A percentile compares a stretch with the other conserved stretches of the same genome.
These are phyloP conservation scores for Medicago lupulina DNA, from an alignment of 306 rosid species.

Conservation along the genomic window DNA sequence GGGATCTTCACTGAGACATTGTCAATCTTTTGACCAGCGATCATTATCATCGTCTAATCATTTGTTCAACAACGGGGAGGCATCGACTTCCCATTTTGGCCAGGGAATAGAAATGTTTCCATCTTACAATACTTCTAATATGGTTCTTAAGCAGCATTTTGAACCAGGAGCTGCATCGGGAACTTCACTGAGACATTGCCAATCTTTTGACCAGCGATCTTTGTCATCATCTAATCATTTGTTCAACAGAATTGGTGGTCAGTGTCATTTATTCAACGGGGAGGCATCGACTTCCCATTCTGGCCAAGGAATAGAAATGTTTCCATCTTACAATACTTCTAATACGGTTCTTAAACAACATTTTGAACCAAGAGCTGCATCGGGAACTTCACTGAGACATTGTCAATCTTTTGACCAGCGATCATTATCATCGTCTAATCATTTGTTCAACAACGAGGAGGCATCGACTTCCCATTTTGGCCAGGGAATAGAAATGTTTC, in stretches of 20 bases:
- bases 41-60: slow-evolving; percentile 35
- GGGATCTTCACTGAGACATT: slow-evolving; percentile 8
- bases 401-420: slow-evolving; percentile 56
- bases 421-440: slow-evolving; percentile 35
- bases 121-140: slow-evolving; percentile 47
- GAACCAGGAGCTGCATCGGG: slow-evolving; percentile 61
- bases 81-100: slow-evolving; percentile 48
- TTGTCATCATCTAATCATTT: slow-evolving; percentile 39
- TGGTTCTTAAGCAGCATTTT: slow-evolving; percentile 64
- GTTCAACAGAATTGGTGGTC: slow-evolving; percentile 43
- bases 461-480: slow-evolving; percentile 24
- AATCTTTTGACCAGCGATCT: slow-evolving; percentile 57
- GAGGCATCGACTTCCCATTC: slow-evolving; percentile 29
- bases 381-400: background rate
- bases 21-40: slow-evolving; percentile 55
- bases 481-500: slow-evolving; percentile 48
- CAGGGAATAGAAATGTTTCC: slow-evolving; percentile 61
- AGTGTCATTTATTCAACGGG: slow-evolving; percentile 49
- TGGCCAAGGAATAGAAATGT: slow-evolving; percentile 45
- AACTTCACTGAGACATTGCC: slow-evolving; percentile 51
- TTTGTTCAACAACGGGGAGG: slow-evolving; percentile 37
- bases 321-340: slow-evolving; percentile 48
- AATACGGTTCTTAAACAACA: slow-evolving; percentile 38
- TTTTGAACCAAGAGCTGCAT: too few relatives aligned
- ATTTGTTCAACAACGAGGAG: slow-evolving; percentile 37